phyloP scores from a whole-genome alignment of 352 stramenopile species.

The Globisporangium paroecandrum region DNA sequence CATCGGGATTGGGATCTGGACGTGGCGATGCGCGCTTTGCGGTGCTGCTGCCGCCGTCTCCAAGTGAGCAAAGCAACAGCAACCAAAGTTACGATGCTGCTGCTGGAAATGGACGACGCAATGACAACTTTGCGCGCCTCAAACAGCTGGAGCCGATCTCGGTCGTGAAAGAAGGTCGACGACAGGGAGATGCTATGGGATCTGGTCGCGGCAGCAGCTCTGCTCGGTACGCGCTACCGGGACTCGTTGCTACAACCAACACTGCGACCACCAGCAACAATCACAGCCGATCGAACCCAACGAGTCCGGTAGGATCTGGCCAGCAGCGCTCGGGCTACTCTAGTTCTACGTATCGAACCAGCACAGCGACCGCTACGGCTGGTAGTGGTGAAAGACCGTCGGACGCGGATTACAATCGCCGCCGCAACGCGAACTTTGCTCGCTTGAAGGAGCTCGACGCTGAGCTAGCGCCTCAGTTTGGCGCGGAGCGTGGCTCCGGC shows the following conservation, averaged over 20 bases:
- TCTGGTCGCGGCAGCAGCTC: background rate
- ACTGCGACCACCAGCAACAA: background rate
- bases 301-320: background rate
- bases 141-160: slow-evolving; percentile 10
- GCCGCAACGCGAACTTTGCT: slow-evolving; percentile 9
- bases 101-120: background rate
- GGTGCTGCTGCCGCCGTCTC: slow-evolving; percentile 2
- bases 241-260: background rate
- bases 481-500: background rate
- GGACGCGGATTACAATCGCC: slow-evolving; percentile 2
- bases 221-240: background rate
- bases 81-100: background rate
- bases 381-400: background rate
- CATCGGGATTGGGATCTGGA: background rate
- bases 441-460: slow-evolving; percentile 13
- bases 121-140: background rate
- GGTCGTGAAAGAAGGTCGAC: slow-evolving; percentile 6
- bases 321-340: background rate
- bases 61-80: background rate
- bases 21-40: slow-evolving; percentile 8
- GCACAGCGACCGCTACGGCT: background rate
- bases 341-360: background rate
- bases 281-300: slow-evolving; percentile 8
- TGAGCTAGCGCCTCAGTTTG: background rate
- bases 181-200: slow-evolving; percentile 3